Evolutionary conservation across 179 eudicot species (phyloP).

Genomic region (Vitellaria paradoxa): DNA sequence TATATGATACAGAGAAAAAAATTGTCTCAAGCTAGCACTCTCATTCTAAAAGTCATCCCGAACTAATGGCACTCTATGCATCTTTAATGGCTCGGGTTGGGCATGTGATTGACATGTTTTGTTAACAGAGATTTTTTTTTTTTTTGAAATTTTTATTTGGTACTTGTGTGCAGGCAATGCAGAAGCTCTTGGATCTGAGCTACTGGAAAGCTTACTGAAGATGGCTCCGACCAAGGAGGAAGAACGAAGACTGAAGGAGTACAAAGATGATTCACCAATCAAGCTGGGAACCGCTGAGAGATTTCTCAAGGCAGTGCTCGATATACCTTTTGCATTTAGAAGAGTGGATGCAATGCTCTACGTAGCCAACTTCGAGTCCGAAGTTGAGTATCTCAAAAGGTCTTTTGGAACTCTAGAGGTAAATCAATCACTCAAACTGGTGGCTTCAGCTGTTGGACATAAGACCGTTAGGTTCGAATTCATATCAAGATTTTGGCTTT

Average conservation of each 20-base stretch:
- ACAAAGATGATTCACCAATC: constrained; percentile 73
- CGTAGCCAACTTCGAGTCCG: constrained; percentile 80
- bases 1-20: no score
- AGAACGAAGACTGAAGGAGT: constrained; percentile 77
- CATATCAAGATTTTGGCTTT: neutral
- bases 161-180: constrained; percentile 54
- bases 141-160: no score
- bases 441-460: neutral
- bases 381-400: constrained; percentile 78
- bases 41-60: no score
- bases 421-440: neutral
- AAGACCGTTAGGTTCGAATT: no score
- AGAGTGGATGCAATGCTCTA: constrained; percentile 85
- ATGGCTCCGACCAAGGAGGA: constrained; percentile 96
- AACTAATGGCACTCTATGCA: no score
- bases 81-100: no score
- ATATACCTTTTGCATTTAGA: constrained; percentile 82
- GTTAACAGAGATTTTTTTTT: no score
- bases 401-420: constrained; percentile 92
- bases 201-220: constrained; percentile 77
- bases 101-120: no score
- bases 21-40: no score
- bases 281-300: constrained; percentile 95
- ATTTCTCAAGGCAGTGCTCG: constrained; percentile 78
- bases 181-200: constrained; percentile 75